A percentile compares a stretch with the other conserved stretches of the same genome.
These are phyloP conservation scores for Aphanomyces invadans DNA, from an alignment of 352 stramenopile species.

Conservation along the genomic window DNA sequence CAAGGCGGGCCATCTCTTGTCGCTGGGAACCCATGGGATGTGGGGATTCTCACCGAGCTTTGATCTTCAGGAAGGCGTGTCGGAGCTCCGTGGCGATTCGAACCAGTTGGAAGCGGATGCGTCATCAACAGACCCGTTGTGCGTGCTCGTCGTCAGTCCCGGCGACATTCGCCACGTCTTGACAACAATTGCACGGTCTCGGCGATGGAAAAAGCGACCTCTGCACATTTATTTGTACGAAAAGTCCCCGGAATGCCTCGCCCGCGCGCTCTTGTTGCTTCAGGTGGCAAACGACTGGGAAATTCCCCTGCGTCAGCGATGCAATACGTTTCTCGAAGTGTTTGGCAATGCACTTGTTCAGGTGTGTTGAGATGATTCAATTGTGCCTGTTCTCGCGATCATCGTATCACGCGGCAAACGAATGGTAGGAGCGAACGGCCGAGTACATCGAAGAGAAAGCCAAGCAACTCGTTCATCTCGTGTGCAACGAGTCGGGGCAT, in stretches of 20 bases:
- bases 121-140: conserved; percentile 31
- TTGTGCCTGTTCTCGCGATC: conserved; percentile 10
- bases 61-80: conserved; percentile 37
- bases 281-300: conserved; percentile 80
- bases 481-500: conserved; percentile 57
- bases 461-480: conserved; percentile 55
- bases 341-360: conserved; percentile 90
- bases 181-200: conserved; percentile 32
- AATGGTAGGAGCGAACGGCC: conserved; percentile 61
- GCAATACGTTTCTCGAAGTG: conserved; percentile 87
- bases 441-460: conserved; percentile 74
- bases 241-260: conserved; percentile 72
- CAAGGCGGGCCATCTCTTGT: conserved; percentile 14
- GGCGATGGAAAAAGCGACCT: conserved; percentile 29
- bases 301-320: conserved; percentile 83
- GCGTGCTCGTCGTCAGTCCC: conserved; percentile 51
- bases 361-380: conserved; percentile 26
- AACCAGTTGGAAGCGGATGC: background rate
- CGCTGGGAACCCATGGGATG: conserved; percentile 69
- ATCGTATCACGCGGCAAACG: too few species aligned
- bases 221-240: conserved; percentile 89
- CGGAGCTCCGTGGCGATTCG: background rate
- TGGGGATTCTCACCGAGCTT: conserved; percentile 81
- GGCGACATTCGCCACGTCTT: conserved; percentile 76
- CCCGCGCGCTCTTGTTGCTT: conserved; percentile 84